Evolutionary conservation across 179 eudicot species (phyloP), one percentile per base, ranked within the genome.

Genomic region (Patellifolia procumbens): DNA sequence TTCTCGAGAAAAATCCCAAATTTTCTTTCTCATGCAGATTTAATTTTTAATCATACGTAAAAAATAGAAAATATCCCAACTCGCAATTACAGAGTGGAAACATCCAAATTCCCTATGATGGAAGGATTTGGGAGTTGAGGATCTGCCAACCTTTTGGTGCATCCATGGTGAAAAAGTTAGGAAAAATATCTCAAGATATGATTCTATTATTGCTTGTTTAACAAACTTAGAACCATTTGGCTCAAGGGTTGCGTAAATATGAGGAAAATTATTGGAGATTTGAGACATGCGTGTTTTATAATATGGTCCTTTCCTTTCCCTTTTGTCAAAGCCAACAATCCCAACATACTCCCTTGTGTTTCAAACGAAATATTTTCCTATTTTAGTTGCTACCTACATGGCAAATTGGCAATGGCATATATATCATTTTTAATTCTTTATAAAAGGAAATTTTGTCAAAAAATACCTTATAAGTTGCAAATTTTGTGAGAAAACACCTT

Each of bases 181-280:
- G 16, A 39, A 71, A 37, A 49, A 74, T 32, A 48, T 61, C 46
- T 63, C 17, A 82, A 35, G 73, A 45, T 69, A 74, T 78, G 82
- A 82, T 82, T 70, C 77, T 52, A 32, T 31, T 51, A 62, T 82
- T 78, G 84, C 84, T 81, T 77, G 68, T 59, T 74, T 48, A 72
- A 74, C 24, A 82, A 78, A 74, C 73, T 52, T 63, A 22, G 74
- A 60, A 74, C 39, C 35, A 59, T 70, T 58, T 42, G 16, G 31
- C 45, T 51, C 53, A 31, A 56, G 59, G 60, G 45, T 80, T 76
- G 83, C 83, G 79, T 80, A 72, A 71, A 76, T 74, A 49, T 55
- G 31, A 42, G 20, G n/a, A 19, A 74, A 46, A n/a, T 20, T 17
- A 43, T 42, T 46, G 24, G 43, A 28, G 69, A 74, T 39, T 7